Evolutionary conservation across 2,329 filamentous ascomycete genomes (phyloP), one percentile per base, ranked within the genome.

Genomic region (Anthostomella pinea): DNA sequence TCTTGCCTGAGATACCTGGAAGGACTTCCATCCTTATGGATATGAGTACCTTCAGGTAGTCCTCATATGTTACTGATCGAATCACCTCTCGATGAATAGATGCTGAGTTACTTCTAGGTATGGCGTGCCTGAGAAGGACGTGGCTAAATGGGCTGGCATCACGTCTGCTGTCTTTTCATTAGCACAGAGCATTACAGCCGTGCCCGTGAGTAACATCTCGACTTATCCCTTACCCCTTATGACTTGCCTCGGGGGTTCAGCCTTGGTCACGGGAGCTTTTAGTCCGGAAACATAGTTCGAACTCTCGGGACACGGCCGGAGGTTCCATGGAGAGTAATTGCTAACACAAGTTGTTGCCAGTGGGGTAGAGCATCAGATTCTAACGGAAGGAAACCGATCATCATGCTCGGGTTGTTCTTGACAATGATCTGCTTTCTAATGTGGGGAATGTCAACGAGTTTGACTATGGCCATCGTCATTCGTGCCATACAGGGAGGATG

Each of bases 401-500:
- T 97, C 41, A 70, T 97, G 10, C 56, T 74, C 6, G 88, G 86
- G 0, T 69, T 93, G 13, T 60, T 81, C 23, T 85, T 77, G 51
- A 95, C 89, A 28, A 94, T 96, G 86, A 57, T 82, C 1, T 84
- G 84, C 25, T 89, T 85, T 49, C 52, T 96, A 14, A 48, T 88
- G 15, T 96, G 90, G 78, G 91, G 93, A 6, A 80, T 95, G 63
- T 88, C 88, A 1, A 84, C 75, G 3, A 87, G 73, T 46, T 65
- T 97, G 8, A 65, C 79, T 3, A 90, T 93, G 86, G 86, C 90
- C 1, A 83, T 98, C 25, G 60, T 73, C 4, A 77, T 87, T 9
- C 79, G 91, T 55, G 84, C 81, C 6, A 67, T 96, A n/a, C 77
- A 87, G 51, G 91, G 93, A 2, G 74, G 83, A 8, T 82, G 85